Percentiles rank a stretch among this genome's conserved stretches.
Conservation (phyloP, 2,329 filamentous ascomycete species). For the Colletotrichum scovillei region DNA sequence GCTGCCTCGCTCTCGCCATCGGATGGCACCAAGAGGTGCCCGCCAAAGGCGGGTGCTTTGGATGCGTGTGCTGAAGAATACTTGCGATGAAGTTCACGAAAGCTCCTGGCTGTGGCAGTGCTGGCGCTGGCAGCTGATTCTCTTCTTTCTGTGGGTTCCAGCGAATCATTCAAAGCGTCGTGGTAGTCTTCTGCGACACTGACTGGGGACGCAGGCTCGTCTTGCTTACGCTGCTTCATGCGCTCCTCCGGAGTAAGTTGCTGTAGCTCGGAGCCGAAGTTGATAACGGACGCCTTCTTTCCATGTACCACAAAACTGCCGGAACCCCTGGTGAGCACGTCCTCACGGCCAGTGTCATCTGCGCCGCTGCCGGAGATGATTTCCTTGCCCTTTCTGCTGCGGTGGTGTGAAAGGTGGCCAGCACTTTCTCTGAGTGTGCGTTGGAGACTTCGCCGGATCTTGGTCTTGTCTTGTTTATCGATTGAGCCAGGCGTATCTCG, state of each 20-base stretch:
- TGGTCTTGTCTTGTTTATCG: constrained; percentile 69
- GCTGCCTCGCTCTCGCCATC: constrained; percentile 72
- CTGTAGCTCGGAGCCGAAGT: constrained; percentile 93
- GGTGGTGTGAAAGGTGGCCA: constrained; percentile 73
- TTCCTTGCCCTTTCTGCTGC: constrained; percentile 82
- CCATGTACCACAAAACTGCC: constrained; percentile 97
- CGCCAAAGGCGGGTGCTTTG: constrained; percentile 53
- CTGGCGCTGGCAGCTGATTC: constrained; percentile 73
- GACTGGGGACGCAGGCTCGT: constrained; percentile 51
- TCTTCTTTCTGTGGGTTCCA: constrained; percentile 62
- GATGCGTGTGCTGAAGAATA: constrained; percentile 65
- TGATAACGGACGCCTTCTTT: constrained; percentile 97
- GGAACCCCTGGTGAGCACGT: constrained; percentile 80
- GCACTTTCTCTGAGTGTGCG: constrained; percentile 87
- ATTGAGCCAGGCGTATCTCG: constrained; percentile 42
- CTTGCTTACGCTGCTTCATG: constrained; percentile 70
- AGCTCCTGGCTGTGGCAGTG: constrained; percentile 74
- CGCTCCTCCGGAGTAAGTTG: constrained; percentile 80
- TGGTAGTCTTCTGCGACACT: constrained; percentile 56
- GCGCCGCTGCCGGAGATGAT: constrained; percentile 69
- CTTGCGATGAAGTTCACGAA: constrained; percentile 70
- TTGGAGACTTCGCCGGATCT: constrained; percentile 87
- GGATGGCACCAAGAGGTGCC: constrained; percentile 59
- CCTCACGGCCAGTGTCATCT: constrained; percentile 66
- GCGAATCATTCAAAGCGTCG: constrained; percentile 58